Conservation (phyloP, 1,284 basidiomycete species). For the Anthracocystis setariae region DNA sequence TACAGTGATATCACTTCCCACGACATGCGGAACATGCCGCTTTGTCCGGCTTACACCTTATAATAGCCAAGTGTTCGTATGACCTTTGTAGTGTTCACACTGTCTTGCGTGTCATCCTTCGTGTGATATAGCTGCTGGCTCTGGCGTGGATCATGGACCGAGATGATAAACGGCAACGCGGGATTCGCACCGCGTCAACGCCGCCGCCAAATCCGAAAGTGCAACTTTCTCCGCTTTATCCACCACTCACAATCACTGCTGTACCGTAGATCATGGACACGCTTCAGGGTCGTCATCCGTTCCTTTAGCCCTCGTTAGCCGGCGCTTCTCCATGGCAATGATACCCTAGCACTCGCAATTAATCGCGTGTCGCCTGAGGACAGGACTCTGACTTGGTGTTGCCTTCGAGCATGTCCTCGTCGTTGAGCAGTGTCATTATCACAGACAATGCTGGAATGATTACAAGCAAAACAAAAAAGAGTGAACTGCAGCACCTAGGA, state of each 20-base stretch:
- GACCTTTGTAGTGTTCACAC: too few species aligned
- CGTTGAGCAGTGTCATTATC: too few species aligned
- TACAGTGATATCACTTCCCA: neutral
- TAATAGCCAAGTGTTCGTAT: too few species aligned
- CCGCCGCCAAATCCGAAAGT: slow-evolving; percentile 40
- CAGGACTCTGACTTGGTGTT: too few species aligned
- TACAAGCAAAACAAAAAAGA: too few species aligned
- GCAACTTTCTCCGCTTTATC: slow-evolving; percentile 24
- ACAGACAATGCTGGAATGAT: too few species aligned
- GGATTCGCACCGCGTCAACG: slow-evolving; percentile 4
- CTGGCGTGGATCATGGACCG: too few species aligned
- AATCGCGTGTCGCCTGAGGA: too few species aligned
- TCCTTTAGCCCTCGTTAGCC: slow-evolving; percentile 1
- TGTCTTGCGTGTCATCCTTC: neutral
- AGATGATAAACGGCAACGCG: neutral
- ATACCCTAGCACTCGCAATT: neutral
- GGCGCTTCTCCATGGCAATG: neutral
- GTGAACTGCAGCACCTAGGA: slow-evolving; percentile 82
- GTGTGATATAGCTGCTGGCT: too few species aligned
- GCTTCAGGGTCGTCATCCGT: slow-evolving; percentile 5
- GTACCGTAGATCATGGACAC: too few species aligned
- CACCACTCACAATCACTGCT: neutral
- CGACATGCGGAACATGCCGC: neutral
- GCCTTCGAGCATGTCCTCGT: too few species aligned
- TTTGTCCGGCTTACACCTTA: too few species aligned